Conservation (phyloP, 257 asterid species). For the Knoxia roxburghii region DNA sequence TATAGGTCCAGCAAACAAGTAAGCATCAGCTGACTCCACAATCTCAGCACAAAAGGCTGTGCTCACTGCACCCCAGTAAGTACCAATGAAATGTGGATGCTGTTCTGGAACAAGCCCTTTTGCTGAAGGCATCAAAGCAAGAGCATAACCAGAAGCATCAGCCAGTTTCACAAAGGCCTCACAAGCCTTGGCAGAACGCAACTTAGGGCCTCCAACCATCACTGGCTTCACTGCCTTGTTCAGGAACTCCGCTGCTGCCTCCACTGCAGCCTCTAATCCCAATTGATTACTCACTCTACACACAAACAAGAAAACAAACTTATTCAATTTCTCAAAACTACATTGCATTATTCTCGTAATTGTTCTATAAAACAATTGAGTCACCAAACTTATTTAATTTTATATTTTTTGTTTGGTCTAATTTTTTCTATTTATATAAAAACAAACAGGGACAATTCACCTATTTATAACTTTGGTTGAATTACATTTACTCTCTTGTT, state of each 20-base stretch:
- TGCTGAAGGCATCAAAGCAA: constrained; percentile 72
- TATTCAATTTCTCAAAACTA: too few relatives aligned
- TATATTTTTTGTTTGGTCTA: too few relatives aligned
- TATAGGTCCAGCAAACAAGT: constrained; percentile 73
- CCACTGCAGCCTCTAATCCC: constrained; percentile 80
- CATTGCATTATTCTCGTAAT: too few relatives aligned
- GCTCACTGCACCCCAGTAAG: constrained; percentile 90
- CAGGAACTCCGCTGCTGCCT: constrained; percentile 60
- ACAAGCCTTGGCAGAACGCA: constrained; percentile 64
- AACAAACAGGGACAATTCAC: too few relatives aligned
- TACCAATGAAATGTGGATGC: constrained; percentile 77
- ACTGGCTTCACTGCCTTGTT: constrained; percentile 87
- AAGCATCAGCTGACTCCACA: constrained; percentile 80
- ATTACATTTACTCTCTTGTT: too few relatives aligned
- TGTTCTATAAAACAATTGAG: too few relatives aligned
- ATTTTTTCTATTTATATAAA: too few relatives aligned
- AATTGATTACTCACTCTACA: constrained; percentile 53
- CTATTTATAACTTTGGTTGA: too few relatives aligned
- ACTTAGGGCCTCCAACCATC: constrained; percentile 76
- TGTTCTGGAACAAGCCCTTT: constrained; percentile 73
- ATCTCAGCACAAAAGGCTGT: constrained; percentile 76
- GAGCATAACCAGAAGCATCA: constrained; percentile 52
- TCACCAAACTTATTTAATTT: too few relatives aligned
- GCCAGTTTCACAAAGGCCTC: constrained; percentile 56
- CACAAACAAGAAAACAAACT: not conserved